phyloP scores from a whole-genome alignment of 768 basidiomycete species.

The Pisolithus albus region DNA sequence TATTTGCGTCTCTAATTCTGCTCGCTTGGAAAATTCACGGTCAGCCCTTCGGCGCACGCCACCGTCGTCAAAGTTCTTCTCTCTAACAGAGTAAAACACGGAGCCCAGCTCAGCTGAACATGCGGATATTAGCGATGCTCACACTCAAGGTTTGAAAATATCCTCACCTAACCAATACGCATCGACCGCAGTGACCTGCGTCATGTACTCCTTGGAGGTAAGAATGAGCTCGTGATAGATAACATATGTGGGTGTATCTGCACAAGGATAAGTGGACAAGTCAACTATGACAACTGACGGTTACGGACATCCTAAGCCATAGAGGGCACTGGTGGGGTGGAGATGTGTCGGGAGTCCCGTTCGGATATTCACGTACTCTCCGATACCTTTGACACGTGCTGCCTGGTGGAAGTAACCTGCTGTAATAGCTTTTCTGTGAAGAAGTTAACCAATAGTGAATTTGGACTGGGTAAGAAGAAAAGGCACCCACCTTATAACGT shows the following conservation, averaged over 20 bases:
- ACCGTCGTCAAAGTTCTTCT: constrained; percentile 93
- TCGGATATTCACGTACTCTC: constrained; percentile 96
- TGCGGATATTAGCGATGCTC: constrained; percentile 3
- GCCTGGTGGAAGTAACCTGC: constrained; percentile 99
- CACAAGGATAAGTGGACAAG: constrained; percentile 1
- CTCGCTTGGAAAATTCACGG: constrained; percentile 85
- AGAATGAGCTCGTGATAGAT: constrained; percentile 95
- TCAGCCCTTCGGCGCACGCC: constrained; percentile 73
- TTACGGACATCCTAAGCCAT: constrained; percentile 86
- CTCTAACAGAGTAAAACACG: constrained; percentile 95
- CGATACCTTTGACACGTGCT: constrained; percentile 95
- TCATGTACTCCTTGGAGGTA: constrained; percentile 98
- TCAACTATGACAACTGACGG: background rate
- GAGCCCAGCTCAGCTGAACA: constrained; percentile 82
- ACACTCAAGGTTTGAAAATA: background rate
- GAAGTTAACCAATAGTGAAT: background rate
- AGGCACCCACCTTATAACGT: constrained; percentile 60
- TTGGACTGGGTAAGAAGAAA: background rate
- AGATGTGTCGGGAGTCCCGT: constrained; percentile 92
- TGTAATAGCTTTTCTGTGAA: constrained; percentile 83
- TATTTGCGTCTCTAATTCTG: constrained; percentile 90
- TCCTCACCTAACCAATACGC: constrained; percentile 90
- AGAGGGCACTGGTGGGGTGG: constrained; percentile 94
- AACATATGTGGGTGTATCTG: constrained; percentile 93
- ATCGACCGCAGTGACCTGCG: constrained; percentile 96